phyloP scores from a whole-genome alignment of 805 yeast species.

The Barnettozyma botsteinii region DNA sequence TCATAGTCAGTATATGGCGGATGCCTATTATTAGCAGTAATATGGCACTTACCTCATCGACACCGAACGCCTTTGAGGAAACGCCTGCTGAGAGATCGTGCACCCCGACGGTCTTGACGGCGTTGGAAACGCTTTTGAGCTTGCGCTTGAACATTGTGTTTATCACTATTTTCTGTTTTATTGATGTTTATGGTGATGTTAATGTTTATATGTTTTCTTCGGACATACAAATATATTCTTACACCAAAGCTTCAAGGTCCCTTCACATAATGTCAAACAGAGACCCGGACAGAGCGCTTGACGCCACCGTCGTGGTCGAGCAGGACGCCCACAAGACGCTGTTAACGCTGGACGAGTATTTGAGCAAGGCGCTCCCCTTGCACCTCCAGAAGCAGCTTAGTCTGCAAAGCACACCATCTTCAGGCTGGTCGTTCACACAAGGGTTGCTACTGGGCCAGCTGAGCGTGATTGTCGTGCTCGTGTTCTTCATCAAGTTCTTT shows the following conservation, averaged over 20 bases:
- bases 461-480: slow-evolving; percentile 58
- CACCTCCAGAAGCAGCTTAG: slow-evolving; percentile 31
- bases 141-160: slow-evolving; percentile 30
- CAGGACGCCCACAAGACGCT: slow-evolving; percentile 23
- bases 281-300: slow-evolving; percentile 2
- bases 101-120: slow-evolving; percentile 29
- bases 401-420: slow-evolving; percentile 16
- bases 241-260: no score
- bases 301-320: slow-evolving; percentile 21
- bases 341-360: slow-evolving; percentile 33
- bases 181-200: not conserved
- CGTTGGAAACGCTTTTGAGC: slow-evolving; percentile 28
- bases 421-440: slow-evolving; percentile 67
- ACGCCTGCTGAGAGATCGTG: slow-evolving; percentile 27
- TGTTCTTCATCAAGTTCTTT: slow-evolving; percentile 66
- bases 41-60: slow-evolving; percentile 25
- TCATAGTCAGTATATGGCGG: not conserved
- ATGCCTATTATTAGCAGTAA: not conserved
- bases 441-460: slow-evolving; percentile 71
- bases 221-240: no score
- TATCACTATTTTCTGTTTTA: not conserved
- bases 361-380: slow-evolving; percentile 30
- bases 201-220: no score
- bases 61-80: slow-evolving; percentile 27
- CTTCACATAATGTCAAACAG: no score